These are phyloP conservation scores for Penicillium concentricum DNA, from an alignment of 2,329 filamentous ascomycete genomes.

Conservation along the genomic window DNA sequence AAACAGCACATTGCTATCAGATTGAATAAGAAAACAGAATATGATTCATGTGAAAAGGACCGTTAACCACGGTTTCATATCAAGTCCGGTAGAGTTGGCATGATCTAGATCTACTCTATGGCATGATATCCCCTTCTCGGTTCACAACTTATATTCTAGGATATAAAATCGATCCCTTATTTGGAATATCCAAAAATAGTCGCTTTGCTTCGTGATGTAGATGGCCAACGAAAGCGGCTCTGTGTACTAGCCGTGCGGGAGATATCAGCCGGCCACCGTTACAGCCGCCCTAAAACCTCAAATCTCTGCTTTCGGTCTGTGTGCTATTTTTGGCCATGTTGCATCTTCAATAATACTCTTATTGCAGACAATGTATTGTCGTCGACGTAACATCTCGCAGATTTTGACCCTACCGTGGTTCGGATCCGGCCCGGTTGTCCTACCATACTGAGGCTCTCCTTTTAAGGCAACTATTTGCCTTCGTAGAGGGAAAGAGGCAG, in stretches of 20 bases:
- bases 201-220: not conserved
- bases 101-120: no score
- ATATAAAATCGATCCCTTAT: no score
- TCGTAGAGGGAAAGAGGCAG: not conserved
- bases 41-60: no score
- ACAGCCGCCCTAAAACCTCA: not conserved
- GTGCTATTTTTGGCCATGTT: not conserved
- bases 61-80: no score
- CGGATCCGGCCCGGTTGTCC: not conserved
- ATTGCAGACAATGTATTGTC: not conserved
- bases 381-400: not conserved
- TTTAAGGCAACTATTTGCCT: not conserved
- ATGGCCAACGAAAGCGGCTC: not conserved
- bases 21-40: no score
- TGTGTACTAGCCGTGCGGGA: not conserved
- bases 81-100: no score
- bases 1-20: not conserved
- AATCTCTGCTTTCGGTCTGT: not conserved
- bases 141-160: no score
- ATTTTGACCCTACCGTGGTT: conserved; percentile 1
- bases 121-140: no score
- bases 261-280: not conserved
- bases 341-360: not conserved
- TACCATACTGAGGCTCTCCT: not conserved
- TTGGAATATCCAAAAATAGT: not conserved